A percentile compares a stretch with the other conserved stretches of the same genome.
Conservation (phyloP, 305 asterid species). For the Vinca major region DNA sequence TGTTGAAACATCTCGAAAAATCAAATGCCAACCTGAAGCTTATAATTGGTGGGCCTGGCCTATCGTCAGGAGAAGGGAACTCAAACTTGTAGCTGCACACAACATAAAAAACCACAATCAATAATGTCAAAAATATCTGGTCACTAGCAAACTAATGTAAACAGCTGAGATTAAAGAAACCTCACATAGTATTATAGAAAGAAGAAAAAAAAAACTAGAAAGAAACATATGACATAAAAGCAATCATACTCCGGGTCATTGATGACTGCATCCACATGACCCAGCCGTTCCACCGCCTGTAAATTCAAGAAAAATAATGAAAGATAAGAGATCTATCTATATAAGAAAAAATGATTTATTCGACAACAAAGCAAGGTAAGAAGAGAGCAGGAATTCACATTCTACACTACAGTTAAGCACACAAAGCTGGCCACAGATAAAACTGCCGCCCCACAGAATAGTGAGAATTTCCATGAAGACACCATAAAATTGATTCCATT, state of each 20-base stretch:
- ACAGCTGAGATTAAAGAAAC: neutral
- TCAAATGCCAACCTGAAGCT: constrained; percentile 74
- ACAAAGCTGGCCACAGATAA: neutral
- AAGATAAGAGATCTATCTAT: neutral
- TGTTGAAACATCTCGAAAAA: constrained; percentile 7
- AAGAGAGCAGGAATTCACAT: neutral
- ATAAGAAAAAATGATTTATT: neutral
- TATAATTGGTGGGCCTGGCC: constrained; percentile 96
- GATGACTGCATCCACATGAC: constrained; percentile 71
- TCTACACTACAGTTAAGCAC: neutral
- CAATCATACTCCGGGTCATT: constrained; percentile 90
- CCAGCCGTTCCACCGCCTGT: constrained; percentile 88
- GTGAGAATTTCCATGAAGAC: neutral
- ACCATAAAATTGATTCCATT: neutral
- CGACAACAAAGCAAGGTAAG: neutral
- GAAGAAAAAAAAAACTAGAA: neutral
- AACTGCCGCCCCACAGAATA: neutral
- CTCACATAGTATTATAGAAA: neutral
- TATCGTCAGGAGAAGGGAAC: constrained; percentile 97
- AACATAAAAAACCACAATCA: constrained; percentile 14
- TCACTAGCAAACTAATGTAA: neutral
- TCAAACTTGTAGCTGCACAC: constrained; percentile 88
- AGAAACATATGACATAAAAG: constrained; percentile 8
- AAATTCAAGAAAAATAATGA: constrained; percentile 19
- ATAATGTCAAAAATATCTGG: constrained; percentile 5